Base-by-base conservation (phyloP, 2,329 filamentous ascomycete genomes). In the Metarhizium robertsii region DNA sequence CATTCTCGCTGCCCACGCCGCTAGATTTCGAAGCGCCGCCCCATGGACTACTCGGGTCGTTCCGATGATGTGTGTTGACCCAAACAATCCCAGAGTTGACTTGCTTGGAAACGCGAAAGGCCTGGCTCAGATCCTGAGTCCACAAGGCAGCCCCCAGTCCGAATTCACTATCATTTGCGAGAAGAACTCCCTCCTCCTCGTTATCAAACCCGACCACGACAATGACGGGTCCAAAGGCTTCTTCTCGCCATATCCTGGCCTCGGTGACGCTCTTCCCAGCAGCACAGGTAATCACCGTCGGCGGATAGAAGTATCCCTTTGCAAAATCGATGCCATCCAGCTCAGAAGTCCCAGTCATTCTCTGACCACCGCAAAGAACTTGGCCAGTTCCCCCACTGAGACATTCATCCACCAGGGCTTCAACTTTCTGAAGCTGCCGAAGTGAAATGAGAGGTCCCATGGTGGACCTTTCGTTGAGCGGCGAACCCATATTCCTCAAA, bases 211-310 rank as follows among this genome's bases (percentile, higher is more conserved):
- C 87, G 64, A 82, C 79, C 61, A 94, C 81, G 53, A 86, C 80
- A 67, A 88, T 85, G 43, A 92, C 88, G 8, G 89, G 89, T 20
- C 89, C 89, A 69, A 94, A 94, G 57, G 90, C 89, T 70, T 94
- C 89, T 67, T 91, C 86, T 62, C 83, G 80, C 76, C 88, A 86
- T 61, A 94, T 87, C 66, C 83, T 83, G 70, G 88, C 87, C 65
- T 82, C 72, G 40, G 77, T 61, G 81, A 91, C 77, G 64, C 81
- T 81, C 59, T 80, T 77, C 71, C 67, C 72, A 64, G 77, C 34
- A 49, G 83, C 73, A 0, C 68, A 71, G 0, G 67, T 65, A 30
- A 96, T 78, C 2, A 96, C 80, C 0, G 91, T 95, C 0, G 89
- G 89, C 52, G 87, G 79, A 71, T 85, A 95, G 74, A 90, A 96